phyloP scores from a whole-genome alignment of 495 filamentous ascomycete genomes.

The Acidomyces sp. region DNA sequence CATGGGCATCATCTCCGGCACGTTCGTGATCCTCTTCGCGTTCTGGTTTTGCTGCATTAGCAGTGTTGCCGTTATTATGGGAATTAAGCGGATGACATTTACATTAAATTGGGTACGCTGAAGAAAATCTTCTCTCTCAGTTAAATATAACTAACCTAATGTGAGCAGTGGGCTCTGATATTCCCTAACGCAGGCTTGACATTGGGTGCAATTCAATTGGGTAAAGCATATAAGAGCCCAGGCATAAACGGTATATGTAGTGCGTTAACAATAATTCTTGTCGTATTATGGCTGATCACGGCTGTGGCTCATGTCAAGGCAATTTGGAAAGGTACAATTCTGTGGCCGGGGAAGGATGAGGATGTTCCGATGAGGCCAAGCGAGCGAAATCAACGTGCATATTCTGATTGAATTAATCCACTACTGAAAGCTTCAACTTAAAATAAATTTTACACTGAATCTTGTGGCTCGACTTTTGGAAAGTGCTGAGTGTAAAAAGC shows the following conservation, averaged over 20 bases:
- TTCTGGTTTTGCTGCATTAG: slow-evolving; percentile 63
- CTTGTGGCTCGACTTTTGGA: too few relatives aligned
- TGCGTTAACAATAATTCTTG: slow-evolving; percentile 14
- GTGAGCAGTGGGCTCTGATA: slow-evolving; percentile 45
- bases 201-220: slow-evolving; percentile 38
- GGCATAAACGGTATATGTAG: slow-evolving; percentile 30
- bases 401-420: too few relatives aligned
- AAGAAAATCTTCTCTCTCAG: too few relatives aligned
- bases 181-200: slow-evolving; percentile 50
- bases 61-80: slow-evolving; percentile 38
- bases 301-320: slow-evolving; percentile 9
- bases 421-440: too few relatives aligned
- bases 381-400: too few relatives aligned
- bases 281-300: slow-evolving; percentile 16
- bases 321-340: slow-evolving; percentile 9
- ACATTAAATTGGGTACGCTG: slow-evolving; percentile 46
- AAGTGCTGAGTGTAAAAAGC: too few relatives aligned
- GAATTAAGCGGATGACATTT: slow-evolving; percentile 39
- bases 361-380: too few relatives aligned
- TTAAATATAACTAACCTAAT: too few relatives aligned
- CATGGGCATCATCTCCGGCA: slow-evolving; percentile 30
- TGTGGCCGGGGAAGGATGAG: slow-evolving; percentile 22
- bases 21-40: slow-evolving; percentile 52
- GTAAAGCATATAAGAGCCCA: slow-evolving; percentile 28
- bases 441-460: too few relatives aligned